Evolutionary conservation across 1,284 basidiomycete genomes (phyloP), one percentile per base, ranked within the genome.

Genomic region (Chalciporus sp.): DNA sequence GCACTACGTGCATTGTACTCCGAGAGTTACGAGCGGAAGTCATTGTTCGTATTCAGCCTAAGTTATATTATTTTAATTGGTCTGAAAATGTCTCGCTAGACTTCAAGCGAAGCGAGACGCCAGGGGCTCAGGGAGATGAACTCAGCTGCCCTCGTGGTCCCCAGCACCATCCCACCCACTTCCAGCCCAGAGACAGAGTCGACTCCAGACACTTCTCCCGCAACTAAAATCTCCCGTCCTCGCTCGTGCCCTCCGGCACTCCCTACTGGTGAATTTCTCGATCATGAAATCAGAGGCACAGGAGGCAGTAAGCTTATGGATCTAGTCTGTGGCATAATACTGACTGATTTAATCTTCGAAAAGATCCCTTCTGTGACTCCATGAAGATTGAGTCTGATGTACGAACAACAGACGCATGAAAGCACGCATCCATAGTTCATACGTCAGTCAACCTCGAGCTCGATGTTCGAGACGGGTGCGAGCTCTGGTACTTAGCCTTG

Each of bases 21-120:
- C 55, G 42, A 17, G 28, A 41, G 12, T 42, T 61, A 0, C 42
- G 39, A 7, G 61, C 59, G 1, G 9, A 52, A 31, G 20, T 61
- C 0, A 23, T 61, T 0, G 60, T 61, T 7, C 3, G 58, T 61
- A 0, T 37, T 17, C 8, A 17, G 17, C n/a, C n/a, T n/a, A n/a
- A n/a, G n/a, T 17, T 7, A 10, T 9, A 9, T 9, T 14, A 2
- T 14, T 9, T 7, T 14, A 31, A 31, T 7, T 37, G n/a, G 8
- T 7, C 14, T 37, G 35, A 7, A n/a, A n/a, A 9, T 14, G 12
- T 9, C 12, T 7, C 35, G n/a, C n/a, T 17, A 37, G 35, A 37
- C 35, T 7, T 37, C 35, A 3, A 37, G 35, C 5, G 35, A 37
- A 10, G 16, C 7, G 35, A 37, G 35, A 37, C 35, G 35, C n/a